Percentiles rank a stretch among this genome's conserved stretches.
phyloP scores from a whole-genome alignment of 1,284 basidiomycete species.

The Flammula alnicola region DNA sequence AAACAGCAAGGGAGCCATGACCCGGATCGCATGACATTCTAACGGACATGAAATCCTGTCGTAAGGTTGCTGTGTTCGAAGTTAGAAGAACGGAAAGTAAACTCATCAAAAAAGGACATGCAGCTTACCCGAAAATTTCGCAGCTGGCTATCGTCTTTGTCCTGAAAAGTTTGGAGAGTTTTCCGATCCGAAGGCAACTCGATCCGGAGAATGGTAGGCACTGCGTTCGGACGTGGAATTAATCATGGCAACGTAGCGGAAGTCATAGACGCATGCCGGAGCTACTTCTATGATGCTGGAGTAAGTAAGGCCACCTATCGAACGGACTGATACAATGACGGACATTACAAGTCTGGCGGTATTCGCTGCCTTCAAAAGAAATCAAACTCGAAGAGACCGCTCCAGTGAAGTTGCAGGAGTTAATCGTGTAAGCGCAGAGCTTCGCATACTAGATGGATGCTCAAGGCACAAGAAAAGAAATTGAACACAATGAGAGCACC shows the following conservation, averaged over 20 bases:
- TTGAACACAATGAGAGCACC: too few species aligned
- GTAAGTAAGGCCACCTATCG: conserved; percentile 17
- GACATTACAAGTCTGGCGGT: conserved; percentile 19
- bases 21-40: conserved; percentile 7
- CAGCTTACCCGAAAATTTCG: conserved; percentile 13
- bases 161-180: not conserved
- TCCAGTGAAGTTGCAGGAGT: conserved; percentile 4
- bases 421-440: not conserved
- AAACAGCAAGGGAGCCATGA: conserved; percentile 20
- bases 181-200: conserved; percentile 13
- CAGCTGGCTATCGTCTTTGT: conserved; percentile 6
- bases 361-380: conserved; percentile 1
- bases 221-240: conserved; percentile 3
- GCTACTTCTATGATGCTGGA: conserved; percentile 18
- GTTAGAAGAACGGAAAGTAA: conserved; percentile 16
- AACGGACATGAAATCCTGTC: conserved; percentile 27
- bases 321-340: conserved; percentile 19
- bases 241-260: conserved; percentile 14
- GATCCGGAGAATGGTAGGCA: conserved; percentile 1
- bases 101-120: conserved; percentile 16
- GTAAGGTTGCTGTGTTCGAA: conserved; percentile 19
- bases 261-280: conserved; percentile 18
- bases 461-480: too few species aligned
- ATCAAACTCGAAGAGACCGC: conserved; percentile 4
- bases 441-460: too few species aligned